Base-by-base conservation (phyloP, 768 basidiomycete species). In the Cyclocybe aegerita region DNA sequence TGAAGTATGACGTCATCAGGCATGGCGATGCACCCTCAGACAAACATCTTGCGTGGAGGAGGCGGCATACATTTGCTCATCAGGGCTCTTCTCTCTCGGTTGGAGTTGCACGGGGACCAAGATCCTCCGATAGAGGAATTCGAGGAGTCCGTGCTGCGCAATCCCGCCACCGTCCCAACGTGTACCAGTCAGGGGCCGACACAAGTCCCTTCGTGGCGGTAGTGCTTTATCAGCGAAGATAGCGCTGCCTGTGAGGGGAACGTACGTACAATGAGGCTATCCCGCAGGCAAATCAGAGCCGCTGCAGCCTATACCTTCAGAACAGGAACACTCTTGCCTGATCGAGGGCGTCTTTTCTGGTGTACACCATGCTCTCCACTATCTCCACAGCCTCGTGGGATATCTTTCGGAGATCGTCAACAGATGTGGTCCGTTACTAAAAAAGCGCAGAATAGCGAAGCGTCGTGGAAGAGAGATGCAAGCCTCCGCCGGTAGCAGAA, bases 381-480 rank as follows among this genome's bases (percentile, higher is more conserved):
- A 46, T 46, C 34, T 46, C 44, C 44, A 46, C 44, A 36, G 44
- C 44, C 44, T 46, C 44, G 44, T 36, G 44, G 38, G 34, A 36
- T 46, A 23, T 4, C 23, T n/a, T 36, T 46, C 38, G 44, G 44
- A 46, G 44, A 35, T 45, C 33, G 7, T 36, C 34, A 33, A 23
- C 23, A 23, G 23, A 23, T 23, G 44, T 15, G 44, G 44, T 36
- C 38, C 34, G 44, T 36, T 23, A 35, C 15, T 35, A 36, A 46
- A 33, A 36, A 36, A 14, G 15, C 38, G 35, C 38, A 17, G 34
- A 33, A 23, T 33, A 23, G 34, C 35, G 38, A 36, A 36, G 2
- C 16, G 44, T 9, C 32, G 9, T 4, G 44, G 34, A 9, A 46
- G 30, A 23, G 32, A 29, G 35, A 12, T 35, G 38, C 29, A 45